Evolutionary conservation across 1,284 basidiomycete species (phyloP).

Genomic region (Coniferiporia weirii): DNA sequence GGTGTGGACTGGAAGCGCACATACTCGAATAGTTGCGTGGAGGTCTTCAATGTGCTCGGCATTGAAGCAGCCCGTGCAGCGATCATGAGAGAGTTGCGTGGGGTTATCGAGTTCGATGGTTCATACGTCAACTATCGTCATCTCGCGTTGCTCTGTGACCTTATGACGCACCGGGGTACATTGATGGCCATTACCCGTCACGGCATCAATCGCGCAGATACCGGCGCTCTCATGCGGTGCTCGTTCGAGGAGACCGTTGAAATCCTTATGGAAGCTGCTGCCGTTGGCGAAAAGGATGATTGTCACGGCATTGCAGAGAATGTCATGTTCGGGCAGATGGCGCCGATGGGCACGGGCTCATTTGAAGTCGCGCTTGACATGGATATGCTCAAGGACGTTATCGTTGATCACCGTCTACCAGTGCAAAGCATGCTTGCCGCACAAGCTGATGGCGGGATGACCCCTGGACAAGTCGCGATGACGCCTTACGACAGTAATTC

Average conservation of each 20-base stretch:
- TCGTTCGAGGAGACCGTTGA: conserved; percentile 99
- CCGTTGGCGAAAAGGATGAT: conserved; percentile 96
- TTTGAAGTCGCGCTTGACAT: conserved; percentile 97
- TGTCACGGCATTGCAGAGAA: conserved; percentile 98
- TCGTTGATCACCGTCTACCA: conserved; percentile 93
- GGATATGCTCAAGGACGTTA: conserved; percentile 98
- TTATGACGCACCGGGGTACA: conserved; percentile 96
- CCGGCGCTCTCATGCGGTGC: conserved; percentile 95
- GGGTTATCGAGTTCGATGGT: conserved; percentile 98
- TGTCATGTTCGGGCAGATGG: conserved; percentile 98
- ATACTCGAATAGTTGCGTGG: conserved; percentile 96
- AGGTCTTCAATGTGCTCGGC: conserved; percentile 94
- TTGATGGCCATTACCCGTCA: conserved; percentile 99
- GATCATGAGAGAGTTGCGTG: conserved; percentile 87
- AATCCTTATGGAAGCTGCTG: conserved; percentile 97
- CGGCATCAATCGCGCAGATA: conserved; percentile 97
- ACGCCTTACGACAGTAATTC: conserved; percentile 94
- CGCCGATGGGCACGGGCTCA: conserved; percentile 93
- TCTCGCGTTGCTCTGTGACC: conserved; percentile 89
- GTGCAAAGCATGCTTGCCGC: conserved; percentile 80
- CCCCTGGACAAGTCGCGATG: conserved; percentile 86
- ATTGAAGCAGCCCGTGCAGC: conserved; percentile 96
- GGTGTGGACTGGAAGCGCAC: conserved; percentile 92
- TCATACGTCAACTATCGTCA: conserved; percentile 99
- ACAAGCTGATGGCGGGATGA: conserved; percentile 84